phyloP scores from a whole-genome alignment of 2,329 filamentous ascomycete species.

The Hypoxylon sp. region DNA sequence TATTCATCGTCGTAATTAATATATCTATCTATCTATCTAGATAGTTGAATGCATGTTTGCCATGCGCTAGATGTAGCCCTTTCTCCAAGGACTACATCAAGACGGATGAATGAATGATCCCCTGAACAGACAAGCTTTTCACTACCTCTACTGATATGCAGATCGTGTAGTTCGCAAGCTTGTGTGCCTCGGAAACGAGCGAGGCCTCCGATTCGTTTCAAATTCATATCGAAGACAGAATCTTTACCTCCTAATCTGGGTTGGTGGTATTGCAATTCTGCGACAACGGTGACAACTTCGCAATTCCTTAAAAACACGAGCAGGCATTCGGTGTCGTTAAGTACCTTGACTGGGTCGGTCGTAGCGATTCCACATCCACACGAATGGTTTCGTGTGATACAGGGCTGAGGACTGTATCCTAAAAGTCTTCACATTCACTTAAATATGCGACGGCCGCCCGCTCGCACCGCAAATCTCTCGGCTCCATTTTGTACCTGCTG shows the following conservation, averaged over 20 bases:
- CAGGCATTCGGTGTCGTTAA: no score
- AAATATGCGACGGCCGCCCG: constrained; percentile 65
- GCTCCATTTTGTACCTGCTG: constrained; percentile 69
- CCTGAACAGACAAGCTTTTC: neutral
- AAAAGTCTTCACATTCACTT: constrained; percentile 52
- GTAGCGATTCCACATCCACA: neutral
- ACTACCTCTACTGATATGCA: neutral
- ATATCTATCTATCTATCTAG: constrained; percentile 2
- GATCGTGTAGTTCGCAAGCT: neutral
- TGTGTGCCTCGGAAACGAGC: neutral
- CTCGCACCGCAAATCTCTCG: constrained; percentile 68
- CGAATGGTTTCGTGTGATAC: neutral
- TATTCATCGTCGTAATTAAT: constrained; percentile 1
- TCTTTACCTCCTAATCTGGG: neutral
- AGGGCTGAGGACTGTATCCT: neutral
- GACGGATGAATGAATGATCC: neutral
- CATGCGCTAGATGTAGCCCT: neutral
- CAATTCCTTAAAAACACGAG: neutral
- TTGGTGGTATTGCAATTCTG: neutral
- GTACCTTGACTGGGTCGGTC: no score
- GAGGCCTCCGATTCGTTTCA: neutral
- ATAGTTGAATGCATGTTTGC: neutral
- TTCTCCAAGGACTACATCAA: neutral
- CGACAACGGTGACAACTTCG: neutral
- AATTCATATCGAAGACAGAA: neutral